Evolutionary conservation across 306 rosid genomes (phyloP).

Genomic region (Inga laurina): DNA sequence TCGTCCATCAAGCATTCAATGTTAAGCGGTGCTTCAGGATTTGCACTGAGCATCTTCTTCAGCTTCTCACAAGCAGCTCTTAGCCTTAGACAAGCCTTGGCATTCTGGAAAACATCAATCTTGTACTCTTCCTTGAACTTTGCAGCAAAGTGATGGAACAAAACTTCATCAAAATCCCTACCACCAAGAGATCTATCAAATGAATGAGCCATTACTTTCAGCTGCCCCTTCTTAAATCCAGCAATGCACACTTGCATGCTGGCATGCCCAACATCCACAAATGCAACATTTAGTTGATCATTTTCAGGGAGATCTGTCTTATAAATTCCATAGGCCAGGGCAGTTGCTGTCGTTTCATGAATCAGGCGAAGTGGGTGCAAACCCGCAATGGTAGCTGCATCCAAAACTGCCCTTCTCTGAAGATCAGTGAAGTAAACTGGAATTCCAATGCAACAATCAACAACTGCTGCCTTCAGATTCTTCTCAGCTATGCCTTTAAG

Average conservation of each 20-base stretch:
- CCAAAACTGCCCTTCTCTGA: conserved; percentile 89
- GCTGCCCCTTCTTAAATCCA: conserved; percentile 88
- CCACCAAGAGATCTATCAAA: conserved; percentile 89
- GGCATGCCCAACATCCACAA: conserved; percentile 91
- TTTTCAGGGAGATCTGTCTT: conserved; percentile 91
- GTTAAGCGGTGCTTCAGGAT: conserved; percentile 86
- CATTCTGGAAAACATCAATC: conserved; percentile 84
- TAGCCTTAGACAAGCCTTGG: conserved; percentile 81
- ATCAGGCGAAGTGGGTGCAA: conserved; percentile 84
- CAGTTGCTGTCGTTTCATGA: conserved; percentile 94
- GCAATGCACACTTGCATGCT: conserved; percentile 98
- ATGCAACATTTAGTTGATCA: conserved; percentile 86
- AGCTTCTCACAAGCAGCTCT: conserved; percentile 89
- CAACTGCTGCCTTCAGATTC: conserved; percentile 79
- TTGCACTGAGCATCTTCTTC: conserved; percentile 95
- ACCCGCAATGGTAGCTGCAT: conserved; percentile 92
- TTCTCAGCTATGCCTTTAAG: conserved; percentile 80
- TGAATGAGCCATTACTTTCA: conserved; percentile 81
- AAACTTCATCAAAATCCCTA: conserved; percentile 89
- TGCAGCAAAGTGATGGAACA: conserved; percentile 76
- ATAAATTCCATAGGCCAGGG: conserved; percentile 94
- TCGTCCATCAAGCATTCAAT: conserved; percentile 97
- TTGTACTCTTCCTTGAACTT: conserved; percentile 83
- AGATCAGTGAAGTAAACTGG: conserved; percentile 91
- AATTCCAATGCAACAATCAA: conserved; percentile 94